Percentiles rank a stretch among this genome's conserved stretches.
Evolutionary conservation across 768 basidiomycete genomes (phyloP).

Genomic region (Psilocybe cyanescens): DNA sequence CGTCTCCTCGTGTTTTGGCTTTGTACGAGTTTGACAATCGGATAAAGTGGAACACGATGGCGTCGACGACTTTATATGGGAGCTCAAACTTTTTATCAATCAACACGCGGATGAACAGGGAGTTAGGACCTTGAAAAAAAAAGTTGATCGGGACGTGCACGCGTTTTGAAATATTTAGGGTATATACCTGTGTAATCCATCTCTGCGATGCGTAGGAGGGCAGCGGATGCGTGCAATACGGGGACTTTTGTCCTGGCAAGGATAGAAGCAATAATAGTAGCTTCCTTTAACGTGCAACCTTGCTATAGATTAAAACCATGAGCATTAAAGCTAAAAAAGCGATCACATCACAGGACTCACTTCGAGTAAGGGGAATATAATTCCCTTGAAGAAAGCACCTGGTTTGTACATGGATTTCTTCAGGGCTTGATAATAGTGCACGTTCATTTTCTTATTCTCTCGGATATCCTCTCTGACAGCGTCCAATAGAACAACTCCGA

Average conservation of each 20-base stretch:
- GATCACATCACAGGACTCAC: constrained; percentile 47
- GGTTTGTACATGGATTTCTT: constrained; percentile 95
- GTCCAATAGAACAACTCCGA: constrained; percentile 90
- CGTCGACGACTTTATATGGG: constrained; percentile 97
- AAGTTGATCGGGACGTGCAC: constrained; percentile 5
- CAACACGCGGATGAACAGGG: constrained; percentile 94
- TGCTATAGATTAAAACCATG: constrained; percentile 29
- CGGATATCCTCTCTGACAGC: constrained; percentile 89
- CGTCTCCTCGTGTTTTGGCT: constrained; percentile 67
- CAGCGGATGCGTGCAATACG: constrained; percentile 95
- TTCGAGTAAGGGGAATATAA: constrained; percentile 94
- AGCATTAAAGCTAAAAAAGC: not conserved
- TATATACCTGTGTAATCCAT: constrained; percentile 91
- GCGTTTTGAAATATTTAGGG: not conserved
- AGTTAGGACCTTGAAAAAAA: constrained; percentile 71
- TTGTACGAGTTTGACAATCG: constrained; percentile 92
- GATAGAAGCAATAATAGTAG: constrained; percentile 91
- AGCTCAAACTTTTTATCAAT: constrained; percentile 98
- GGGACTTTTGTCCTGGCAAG: constrained; percentile 91
- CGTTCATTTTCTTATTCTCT: constrained; percentile 85
- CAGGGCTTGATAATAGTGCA: constrained; percentile 93
- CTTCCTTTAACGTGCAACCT: constrained; percentile 93
- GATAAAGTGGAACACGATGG: constrained; percentile 97
- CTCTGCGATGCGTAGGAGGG: constrained; percentile 87
- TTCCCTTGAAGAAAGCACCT: constrained; percentile 97